Evolutionary conservation across 805 yeast species (phyloP).

Genomic region (Ogataea naganishii): DNA sequence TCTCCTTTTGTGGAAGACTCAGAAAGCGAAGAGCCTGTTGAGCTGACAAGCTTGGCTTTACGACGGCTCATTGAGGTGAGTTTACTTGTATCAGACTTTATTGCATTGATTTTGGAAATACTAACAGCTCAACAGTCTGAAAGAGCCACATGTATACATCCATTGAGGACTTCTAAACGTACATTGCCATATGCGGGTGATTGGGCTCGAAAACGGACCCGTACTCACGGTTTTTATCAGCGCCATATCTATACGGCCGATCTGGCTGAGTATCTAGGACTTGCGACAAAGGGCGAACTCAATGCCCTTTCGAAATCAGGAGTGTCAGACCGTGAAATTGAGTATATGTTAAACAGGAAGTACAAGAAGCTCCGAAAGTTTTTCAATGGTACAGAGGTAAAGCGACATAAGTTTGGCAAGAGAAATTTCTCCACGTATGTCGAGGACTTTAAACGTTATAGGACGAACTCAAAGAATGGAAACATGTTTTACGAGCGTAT

Average conservation of each 20-base stretch:
- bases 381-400: conserved; percentile 15
- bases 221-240: conserved; percentile 20
- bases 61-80: too few relatives aligned
- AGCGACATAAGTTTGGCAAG: conserved; percentile 22
- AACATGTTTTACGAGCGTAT: conserved; percentile 14
- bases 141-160: neutral
- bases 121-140: neutral
- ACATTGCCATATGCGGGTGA: conserved; percentile 1
- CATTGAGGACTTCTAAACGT: conserved; percentile 1
- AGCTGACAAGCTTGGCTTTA: too few relatives aligned
- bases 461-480: conserved; percentile 13
- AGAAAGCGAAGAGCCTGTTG: too few relatives aligned
- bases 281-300: conserved; percentile 17
- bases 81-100: conserved; percentile 4
- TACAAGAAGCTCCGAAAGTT: conserved; percentile 19
- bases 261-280: conserved; percentile 21
- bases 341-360: conserved; percentile 19
- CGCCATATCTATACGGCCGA: conserved; percentile 26
- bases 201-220: conserved; percentile 4
- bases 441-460: conserved; percentile 21
- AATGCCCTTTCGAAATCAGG: conserved; percentile 14
- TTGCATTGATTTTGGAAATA: conserved; percentile 7
- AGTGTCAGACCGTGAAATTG: conserved; percentile 16
- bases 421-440: conserved; percentile 18
- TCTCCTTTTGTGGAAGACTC: too few relatives aligned